Evolutionary conservation across 768 basidiomycete genomes (phyloP).

Genomic region (Xerocomus spinulosus): DNA sequence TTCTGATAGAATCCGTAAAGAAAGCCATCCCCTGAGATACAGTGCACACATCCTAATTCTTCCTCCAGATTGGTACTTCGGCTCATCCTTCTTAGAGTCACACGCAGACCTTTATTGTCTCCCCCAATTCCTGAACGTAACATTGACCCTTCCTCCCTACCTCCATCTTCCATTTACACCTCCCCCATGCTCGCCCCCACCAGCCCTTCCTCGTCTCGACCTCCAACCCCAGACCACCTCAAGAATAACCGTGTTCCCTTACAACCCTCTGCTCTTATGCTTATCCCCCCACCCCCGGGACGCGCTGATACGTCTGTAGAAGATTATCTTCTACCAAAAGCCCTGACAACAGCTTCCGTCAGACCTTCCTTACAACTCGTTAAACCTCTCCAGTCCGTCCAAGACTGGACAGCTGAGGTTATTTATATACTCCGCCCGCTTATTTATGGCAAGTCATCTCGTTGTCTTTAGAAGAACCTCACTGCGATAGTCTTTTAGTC

Average conservation of each 20-base stretch:
- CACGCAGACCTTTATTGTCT: constrained; percentile 68
- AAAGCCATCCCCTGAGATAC: constrained; percentile 34
- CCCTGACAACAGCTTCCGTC: constrained; percentile 66
- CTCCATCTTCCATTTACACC: constrained; percentile 47
- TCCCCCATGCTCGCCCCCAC: constrained; percentile 61
- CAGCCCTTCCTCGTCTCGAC: constrained; percentile 50
- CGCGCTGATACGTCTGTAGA: constrained; percentile 59
- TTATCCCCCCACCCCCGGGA: constrained; percentile 44
- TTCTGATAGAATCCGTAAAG: constrained; percentile 83
- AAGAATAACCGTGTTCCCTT: constrained; percentile 70
- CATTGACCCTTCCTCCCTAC: constrained; percentile 69
- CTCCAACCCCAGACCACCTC: constrained; percentile 72
- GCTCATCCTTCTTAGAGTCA: constrained; percentile 66
- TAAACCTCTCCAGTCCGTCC: constrained; percentile 52
- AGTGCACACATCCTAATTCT: constrained; percentile 3
- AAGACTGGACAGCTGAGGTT: constrained; percentile 72
- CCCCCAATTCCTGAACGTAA: constrained; percentile 86
- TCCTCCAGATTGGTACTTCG: constrained; percentile 65
- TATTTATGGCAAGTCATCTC: constrained; percentile 57
- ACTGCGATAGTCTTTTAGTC: constrained; percentile 12
- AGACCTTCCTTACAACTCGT: constrained; percentile 67
- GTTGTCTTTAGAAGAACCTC: constrained; percentile 10
- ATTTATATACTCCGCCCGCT: constrained; percentile 72
- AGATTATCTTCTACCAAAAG: constrained; percentile 80
- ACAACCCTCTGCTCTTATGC: constrained; percentile 58